Conservation (phyloP, 176 grass and related monocot genomes). For the Avena insularis region DNA sequence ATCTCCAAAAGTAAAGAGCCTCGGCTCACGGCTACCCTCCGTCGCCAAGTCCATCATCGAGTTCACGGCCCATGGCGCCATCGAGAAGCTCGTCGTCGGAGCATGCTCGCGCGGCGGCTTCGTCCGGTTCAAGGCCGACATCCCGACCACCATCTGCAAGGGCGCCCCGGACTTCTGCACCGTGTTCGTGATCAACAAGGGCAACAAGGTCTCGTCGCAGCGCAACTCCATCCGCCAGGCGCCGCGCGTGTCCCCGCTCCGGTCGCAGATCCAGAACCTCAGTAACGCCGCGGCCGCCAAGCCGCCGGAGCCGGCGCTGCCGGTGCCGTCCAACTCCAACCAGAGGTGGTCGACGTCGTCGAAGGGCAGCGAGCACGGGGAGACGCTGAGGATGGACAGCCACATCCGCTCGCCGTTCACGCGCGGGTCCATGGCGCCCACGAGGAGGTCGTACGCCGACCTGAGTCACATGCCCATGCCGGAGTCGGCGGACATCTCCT, state of each 20-base stretch:
- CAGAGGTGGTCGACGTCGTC: constrained; percentile 42
- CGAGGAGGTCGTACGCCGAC: constrained; percentile 57
- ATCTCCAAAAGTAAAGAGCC: neutral
- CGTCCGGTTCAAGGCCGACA: constrained; percentile 79
- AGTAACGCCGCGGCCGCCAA: neutral
- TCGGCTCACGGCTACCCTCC: neutral
- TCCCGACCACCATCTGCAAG: constrained; percentile 68
- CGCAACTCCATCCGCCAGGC: constrained; percentile 62
- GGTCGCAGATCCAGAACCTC: constrained; percentile 49
- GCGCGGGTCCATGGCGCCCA: constrained; percentile 24
- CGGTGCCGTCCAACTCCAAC: constrained; percentile 15
- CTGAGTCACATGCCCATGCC: constrained; percentile 59
- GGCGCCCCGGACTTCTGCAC: constrained; percentile 82
- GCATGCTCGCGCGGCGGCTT: constrained; percentile 66
- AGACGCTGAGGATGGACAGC: constrained; percentile 45
- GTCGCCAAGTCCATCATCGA: constrained; percentile 64
- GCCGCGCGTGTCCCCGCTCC: constrained; percentile 68
- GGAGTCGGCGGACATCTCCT: constrained; percentile 84
- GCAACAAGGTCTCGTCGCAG: constrained; percentile 66
- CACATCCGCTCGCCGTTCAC: constrained; percentile 73
- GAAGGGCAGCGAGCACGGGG: constrained; percentile 39
- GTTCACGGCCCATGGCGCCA: constrained; percentile 54
- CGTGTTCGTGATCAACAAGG: constrained; percentile 74
- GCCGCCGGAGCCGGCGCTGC: constrained; percentile 6
- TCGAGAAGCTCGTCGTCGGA: constrained; percentile 83